Evolutionary conservation across 2,329 filamentous ascomycete species (phyloP).

Genomic region (Diplodia intermedia): DNA sequence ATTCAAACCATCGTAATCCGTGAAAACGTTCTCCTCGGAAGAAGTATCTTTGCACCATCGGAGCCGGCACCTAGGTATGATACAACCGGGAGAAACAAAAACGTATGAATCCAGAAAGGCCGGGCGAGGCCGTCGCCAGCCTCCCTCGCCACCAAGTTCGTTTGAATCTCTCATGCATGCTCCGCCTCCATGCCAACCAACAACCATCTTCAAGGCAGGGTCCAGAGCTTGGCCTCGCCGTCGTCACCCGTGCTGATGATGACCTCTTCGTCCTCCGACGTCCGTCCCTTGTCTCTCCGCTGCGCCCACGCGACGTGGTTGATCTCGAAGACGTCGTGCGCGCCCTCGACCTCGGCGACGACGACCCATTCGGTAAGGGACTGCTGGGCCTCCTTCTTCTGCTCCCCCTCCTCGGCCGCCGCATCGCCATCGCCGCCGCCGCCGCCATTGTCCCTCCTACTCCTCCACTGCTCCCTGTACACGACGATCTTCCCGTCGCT

Average conservation of each 20-base stretch:
- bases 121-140: not conserved
- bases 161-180: not conserved
- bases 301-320: slow-evolving; percentile 91
- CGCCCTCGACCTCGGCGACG: slow-evolving; percentile 71
- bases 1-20: not conserved
- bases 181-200: not conserved
- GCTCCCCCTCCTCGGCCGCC: slow-evolving; percentile 32
- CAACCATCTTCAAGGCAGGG: slow-evolving; percentile 1
- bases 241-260: slow-evolving; percentile 92
- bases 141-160: not conserved
- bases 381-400: slow-evolving; percentile 33
- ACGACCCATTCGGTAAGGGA: slow-evolving; percentile 70
- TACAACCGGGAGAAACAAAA: not conserved
- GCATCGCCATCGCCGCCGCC: slow-evolving; percentile 35
- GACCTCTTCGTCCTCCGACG: slow-evolving; percentile 75
- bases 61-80: not conserved
- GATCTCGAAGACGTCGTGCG: slow-evolving; percentile 91
- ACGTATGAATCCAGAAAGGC: not conserved
- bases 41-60: not conserved
- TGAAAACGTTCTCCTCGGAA: not conserved
- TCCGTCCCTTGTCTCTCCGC: slow-evolving; percentile 71
- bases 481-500: slow-evolving; percentile 84
- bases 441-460: slow-evolving; percentile 37
- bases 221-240: slow-evolving; percentile 85
- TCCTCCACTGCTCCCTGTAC: slow-evolving; percentile 69